Percentiles rank a stretch among this genome's conserved stretches.
These are phyloP conservation scores for Saccharomyces pastorianus DNA, from an alignment of 1,139 yeast genomes.

Conservation along the genomic window DNA sequence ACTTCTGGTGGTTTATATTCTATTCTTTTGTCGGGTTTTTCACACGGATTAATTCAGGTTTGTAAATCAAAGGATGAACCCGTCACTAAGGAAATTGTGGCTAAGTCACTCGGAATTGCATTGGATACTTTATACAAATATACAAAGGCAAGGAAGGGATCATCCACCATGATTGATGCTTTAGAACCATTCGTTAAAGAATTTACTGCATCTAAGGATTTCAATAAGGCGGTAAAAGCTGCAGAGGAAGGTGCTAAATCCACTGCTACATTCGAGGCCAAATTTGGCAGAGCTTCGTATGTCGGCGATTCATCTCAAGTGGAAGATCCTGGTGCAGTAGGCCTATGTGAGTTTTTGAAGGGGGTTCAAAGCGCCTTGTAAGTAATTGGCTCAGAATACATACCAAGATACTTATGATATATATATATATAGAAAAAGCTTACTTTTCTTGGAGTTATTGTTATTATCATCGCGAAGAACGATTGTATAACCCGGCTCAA, in stretches of 20 bases:
- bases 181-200: conserved; percentile 76
- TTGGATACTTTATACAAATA: conserved; percentile 61
- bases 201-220: conserved; percentile 42
- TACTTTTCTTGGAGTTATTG: neutral
- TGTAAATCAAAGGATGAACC: conserved; percentile 26
- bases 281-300: conserved; percentile 89
- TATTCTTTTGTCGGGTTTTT: conserved; percentile 65
- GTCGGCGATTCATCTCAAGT: conserved; percentile 56
- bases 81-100: conserved; percentile 34
- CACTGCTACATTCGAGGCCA: conserved; percentile 69
- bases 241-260: conserved; percentile 70
- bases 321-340: conserved; percentile 94
- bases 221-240: conserved; percentile 53
- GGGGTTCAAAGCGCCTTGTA: conserved; percentile 35
- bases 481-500: neutral
- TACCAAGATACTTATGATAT: neutral
- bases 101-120: conserved; percentile 44
- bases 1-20: conserved; percentile 93
- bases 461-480: neutral
- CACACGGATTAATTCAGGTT: conserved; percentile 39
- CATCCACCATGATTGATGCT: conserved; percentile 81
- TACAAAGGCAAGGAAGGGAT: conserved; percentile 86
- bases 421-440: neutral
- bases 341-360: conserved; percentile 57
- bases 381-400: neutral